phyloP scores from a whole-genome alignment of 139 green algal species.

The Microglena sp. region DNA sequence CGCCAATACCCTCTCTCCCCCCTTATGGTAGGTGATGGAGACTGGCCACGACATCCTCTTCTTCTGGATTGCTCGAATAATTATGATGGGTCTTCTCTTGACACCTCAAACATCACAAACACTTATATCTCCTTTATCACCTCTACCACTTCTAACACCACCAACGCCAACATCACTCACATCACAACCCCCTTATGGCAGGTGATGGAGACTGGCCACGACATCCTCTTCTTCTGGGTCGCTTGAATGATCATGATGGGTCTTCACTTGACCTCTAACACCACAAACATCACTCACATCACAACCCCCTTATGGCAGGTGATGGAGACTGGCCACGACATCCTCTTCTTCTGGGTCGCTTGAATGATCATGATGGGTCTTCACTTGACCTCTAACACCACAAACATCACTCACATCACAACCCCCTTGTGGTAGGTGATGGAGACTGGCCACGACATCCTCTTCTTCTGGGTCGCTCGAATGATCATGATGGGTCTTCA shows the following conservation, averaged over 20 bases:
- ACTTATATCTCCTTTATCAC: too few species aligned
- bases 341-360: slow-evolving; percentile 99
- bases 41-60: slow-evolving; percentile 99
- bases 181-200: too few species aligned
- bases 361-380: slow-evolving; percentile 99
- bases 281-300: too few species aligned
- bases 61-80: slow-evolving; percentile 99
- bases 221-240: slow-evolving; percentile 99
- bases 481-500: slow-evolving; percentile 99
- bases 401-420: too few species aligned
- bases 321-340: slow-evolving; percentile 97
- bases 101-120: too few species aligned
- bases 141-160: too few species aligned
- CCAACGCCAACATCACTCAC: too few species aligned
- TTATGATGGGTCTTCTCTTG: slow-evolving; percentile 97
- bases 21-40: slow-evolving; percentile 69
- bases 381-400: too few species aligned
- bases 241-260: slow-evolving; percentile 99
- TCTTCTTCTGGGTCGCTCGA: slow-evolving; percentile 99
- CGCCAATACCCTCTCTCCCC: background rate
- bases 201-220: slow-evolving; percentile 94
- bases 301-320: too few species aligned
- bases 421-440: too few species aligned
- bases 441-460: slow-evolving; percentile 97
- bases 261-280: slow-evolving; percentile 88